Conservation (phyloP, 2,329 filamentous ascomycete species). For the Parafenestella ontariensis region DNA sequence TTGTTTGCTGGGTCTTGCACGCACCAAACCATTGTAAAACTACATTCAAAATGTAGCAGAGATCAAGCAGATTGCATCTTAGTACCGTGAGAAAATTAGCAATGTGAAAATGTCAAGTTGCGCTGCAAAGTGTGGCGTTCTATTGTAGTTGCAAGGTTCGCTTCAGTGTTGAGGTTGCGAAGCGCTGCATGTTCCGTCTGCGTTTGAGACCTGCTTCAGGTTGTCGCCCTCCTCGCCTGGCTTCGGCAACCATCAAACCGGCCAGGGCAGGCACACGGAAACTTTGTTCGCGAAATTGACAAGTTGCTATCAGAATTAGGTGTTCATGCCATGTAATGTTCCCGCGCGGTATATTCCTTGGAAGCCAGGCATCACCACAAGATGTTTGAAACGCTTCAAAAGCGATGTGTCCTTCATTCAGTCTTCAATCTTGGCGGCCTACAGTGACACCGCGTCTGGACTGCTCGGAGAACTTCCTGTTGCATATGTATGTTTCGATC, state of each 20-base stretch:
- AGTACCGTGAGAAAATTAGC: no score
- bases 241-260: constrained; percentile 26
- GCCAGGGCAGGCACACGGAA: constrained; percentile 19
- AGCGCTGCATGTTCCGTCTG: constrained; percentile 43
- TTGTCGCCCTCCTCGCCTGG: constrained; percentile 14
- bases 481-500: constrained; percentile 5
- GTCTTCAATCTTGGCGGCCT: neutral
- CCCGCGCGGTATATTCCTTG: constrained; percentile 3
- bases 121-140: constrained; percentile 4
- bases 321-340: constrained; percentile 8
- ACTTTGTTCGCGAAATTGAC: constrained; percentile 32
- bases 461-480: neutral
- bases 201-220: constrained; percentile 45
- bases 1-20: neutral
- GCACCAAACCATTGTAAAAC: neutral
- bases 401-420: constrained; percentile 14
- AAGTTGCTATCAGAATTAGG: constrained; percentile 3
- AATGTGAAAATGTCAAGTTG: neutral
- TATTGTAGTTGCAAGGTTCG: constrained; percentile 21
- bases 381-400: constrained; percentile 19
- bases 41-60: constrained; percentile 12
- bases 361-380: constrained; percentile 5
- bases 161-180: constrained; percentile 34
- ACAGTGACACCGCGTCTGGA: neutral
- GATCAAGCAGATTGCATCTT: neutral